Evolutionary conservation across 768 basidiomycete species (phyloP).

Genomic region (Boletus barrowsii): DNA sequence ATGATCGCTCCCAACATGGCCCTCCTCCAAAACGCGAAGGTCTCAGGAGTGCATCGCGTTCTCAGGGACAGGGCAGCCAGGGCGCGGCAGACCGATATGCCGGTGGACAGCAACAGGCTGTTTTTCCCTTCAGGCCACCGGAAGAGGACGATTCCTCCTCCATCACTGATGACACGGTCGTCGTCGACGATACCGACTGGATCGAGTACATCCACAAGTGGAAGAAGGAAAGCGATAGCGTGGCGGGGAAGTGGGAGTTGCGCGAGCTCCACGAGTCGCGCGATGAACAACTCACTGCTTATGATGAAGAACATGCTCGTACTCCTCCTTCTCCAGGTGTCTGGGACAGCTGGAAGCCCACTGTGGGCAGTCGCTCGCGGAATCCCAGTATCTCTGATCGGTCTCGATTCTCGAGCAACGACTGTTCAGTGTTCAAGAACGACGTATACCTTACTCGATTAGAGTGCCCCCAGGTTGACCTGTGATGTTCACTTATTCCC

Average conservation of each 20-base stretch:
- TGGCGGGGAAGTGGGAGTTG: background rate
- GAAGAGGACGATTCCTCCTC: background rate
- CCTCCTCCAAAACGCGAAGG: background rate
- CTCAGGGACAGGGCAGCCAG: too few species aligned
- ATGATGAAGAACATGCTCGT: background rate
- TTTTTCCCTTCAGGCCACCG: background rate
- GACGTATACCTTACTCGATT: background rate
- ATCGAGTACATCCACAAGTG: background rate
- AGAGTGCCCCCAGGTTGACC: too few species aligned
- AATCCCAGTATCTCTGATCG: background rate
- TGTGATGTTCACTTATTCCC: too few species aligned
- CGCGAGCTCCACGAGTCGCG: background rate
- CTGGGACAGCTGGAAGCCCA: background rate
- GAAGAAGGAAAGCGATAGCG: background rate
- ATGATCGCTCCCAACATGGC: background rate
- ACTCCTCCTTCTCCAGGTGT: background rate
- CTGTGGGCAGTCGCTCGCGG: background rate
- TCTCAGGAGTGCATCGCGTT: too few species aligned
- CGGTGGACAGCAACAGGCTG: background rate
- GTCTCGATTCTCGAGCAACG: background rate
- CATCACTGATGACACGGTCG: background rate
- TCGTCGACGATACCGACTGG: background rate
- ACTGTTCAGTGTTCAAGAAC: background rate
- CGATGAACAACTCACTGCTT: background rate
- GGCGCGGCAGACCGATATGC: too few species aligned